Evolutionary conservation across 768 basidiomycete genomes (phyloP), one percentile per base, ranked within the genome.

Genomic region (Russula dissimulans): DNA sequence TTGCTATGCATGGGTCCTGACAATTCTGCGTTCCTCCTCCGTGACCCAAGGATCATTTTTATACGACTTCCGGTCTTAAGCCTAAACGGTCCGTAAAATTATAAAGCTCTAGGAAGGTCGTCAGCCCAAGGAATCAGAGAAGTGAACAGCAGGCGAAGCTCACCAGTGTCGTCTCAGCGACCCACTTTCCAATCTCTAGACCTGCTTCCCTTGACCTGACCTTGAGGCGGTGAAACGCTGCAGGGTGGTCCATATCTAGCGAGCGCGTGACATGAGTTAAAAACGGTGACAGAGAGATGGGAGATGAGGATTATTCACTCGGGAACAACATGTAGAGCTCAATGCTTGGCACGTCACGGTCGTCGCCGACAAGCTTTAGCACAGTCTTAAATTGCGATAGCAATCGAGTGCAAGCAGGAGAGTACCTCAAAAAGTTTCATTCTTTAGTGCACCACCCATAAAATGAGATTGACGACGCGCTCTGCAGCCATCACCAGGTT

Each of bases 351-450:
- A 94, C 91, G 18, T 88, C 87, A 26, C 22, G 22, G 22, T 26
- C 22, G 55, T 91, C 84, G 17, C 85, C 86, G 11, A 98, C 87
- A n/a, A 97, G 80, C 74, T 93, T 97, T 62, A 94, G 76, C 85
- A 97, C 91, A 0, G 92, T 95, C 81, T 97, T 97, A 78, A 97
- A 98, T 73, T 97, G 94, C 6, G 92, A 91, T 14, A 98, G 74
- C n/a, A 99, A 76, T 43, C 89, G 82, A 14, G 91, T 94, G 71
- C 95, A 98, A 62, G 93, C 94, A 57, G 93, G 95, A 64, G 93
- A 93, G 72, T 98, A 99, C 79, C 94, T 97, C 82, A 81, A 71
- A 64, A 62, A 34, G 41, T 60, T 54, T 10, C 57, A 31, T 56
- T 57, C 66, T 69, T 72, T 62, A 73, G 71, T 72, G 75, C 69